phyloP scores from a whole-genome alignment of 73 alveolate species.

The Paramecium biaurelia region DNA sequence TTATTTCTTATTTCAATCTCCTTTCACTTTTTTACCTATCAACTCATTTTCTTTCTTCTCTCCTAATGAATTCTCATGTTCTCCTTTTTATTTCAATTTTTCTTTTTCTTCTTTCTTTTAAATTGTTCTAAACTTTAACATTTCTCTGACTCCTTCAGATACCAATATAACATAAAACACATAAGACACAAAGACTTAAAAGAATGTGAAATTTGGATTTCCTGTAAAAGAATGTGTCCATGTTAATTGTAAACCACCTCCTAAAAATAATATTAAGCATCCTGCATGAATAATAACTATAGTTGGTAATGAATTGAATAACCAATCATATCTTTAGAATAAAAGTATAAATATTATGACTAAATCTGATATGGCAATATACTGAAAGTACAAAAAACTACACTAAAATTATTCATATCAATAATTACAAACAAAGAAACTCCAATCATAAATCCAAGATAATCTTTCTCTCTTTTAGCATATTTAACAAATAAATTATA shows the following conservation, averaged over 20 bases:
- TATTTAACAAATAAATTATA: constrained; percentile 27
- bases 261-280: background rate
- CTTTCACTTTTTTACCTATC: background rate
- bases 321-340: constrained; percentile 1
- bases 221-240: constrained; percentile 44
- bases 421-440: background rate
- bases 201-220: constrained; percentile 41
- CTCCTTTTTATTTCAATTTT: background rate
- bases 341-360: background rate
- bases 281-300: background rate
- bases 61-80: background rate
- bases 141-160: background rate
- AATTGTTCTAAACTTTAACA: background rate
- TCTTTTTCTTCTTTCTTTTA: background rate
- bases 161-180: background rate
- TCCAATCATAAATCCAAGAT: constrained; percentile 43
- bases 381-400: background rate
- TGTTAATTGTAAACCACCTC: background rate
- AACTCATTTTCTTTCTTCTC: background rate
- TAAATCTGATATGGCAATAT: background rate
- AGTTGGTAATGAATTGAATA: background rate
- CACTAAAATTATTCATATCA: background rate
- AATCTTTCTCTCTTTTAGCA: background rate
- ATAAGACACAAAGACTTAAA: constrained; percentile 22
- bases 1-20: background rate